Conservation (phyloP, 2,329 filamentous ascomycete species). For the Scedosporium dehoogii region DNA sequence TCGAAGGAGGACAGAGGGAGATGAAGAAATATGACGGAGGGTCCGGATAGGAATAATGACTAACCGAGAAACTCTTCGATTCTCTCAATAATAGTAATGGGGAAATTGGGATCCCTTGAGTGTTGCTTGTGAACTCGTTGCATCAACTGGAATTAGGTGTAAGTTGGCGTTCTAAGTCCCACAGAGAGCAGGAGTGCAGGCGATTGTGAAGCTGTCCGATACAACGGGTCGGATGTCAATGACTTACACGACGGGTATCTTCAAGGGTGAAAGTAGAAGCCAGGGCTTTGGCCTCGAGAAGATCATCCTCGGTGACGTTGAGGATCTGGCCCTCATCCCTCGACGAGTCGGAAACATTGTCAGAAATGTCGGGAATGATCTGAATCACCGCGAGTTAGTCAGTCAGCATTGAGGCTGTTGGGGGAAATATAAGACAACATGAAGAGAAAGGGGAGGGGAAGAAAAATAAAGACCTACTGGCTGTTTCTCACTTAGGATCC, state of each 20-base stretch:
- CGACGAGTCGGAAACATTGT: not conserved
- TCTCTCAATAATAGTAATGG: conserved; percentile 21
- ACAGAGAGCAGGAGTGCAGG: not conserved
- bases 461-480: not conserved
- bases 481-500: not conserved
- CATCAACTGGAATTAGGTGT: conserved; percentile 18
- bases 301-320: conserved; percentile 30
- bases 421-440: no score
- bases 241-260: conserved; percentile 19
- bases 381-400: not conserved
- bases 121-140: conserved; percentile 23
- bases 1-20: not conserved
- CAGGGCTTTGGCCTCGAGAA: conserved; percentile 31
- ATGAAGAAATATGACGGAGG: not conserved
- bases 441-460: not conserved
- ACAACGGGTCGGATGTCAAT: not conserved
- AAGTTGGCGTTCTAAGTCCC: not conserved
- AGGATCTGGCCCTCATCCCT: conserved; percentile 12
- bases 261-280: conserved; percentile 24
- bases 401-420: no score
- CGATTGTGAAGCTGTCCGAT: not conserved
- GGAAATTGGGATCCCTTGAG: conserved; percentile 27
- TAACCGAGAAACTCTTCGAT: conserved; percentile 26
- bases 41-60: not conserved
- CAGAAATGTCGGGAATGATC: not conserved